Percentiles rank a stretch among this genome's conserved stretches.
Conservation (phyloP, 352 stramenopile species). For the Phytophthora uliginosa region DNA sequence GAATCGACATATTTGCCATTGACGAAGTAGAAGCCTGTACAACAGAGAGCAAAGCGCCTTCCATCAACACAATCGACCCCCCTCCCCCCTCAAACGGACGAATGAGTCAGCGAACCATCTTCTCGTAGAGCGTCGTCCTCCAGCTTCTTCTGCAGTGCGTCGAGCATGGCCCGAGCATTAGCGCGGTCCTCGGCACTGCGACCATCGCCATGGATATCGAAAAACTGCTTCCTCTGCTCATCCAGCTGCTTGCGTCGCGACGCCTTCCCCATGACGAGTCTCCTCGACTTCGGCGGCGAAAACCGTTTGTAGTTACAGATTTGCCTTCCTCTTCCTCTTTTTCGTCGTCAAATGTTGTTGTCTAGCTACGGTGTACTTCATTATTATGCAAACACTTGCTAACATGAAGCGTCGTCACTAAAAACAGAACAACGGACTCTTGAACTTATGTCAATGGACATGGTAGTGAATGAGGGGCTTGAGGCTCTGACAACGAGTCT, state of each 20-base stretch:
- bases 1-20: conserved; percentile 53
- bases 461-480: not conserved
- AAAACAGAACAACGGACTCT: not conserved
- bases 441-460: not conserved
- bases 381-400: no score
- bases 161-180: conserved; percentile 59
- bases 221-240: conserved; percentile 55
- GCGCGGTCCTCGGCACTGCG: conserved; percentile 48
- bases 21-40: conserved; percentile 67
- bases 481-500: conserved; percentile 35
- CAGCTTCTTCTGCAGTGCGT: conserved; percentile 66
- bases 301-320: not conserved
- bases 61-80: not conserved
- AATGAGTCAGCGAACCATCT: conserved; percentile 41
- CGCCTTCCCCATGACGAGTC: conserved; percentile 55
- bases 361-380: no score
- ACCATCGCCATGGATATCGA: conserved; percentile 52
- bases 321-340: no score
- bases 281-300: conserved; percentile 1
- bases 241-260: conserved; percentile 54
- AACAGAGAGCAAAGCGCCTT: not conserved
- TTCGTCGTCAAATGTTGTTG: no score
- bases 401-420: conserved; percentile 21
- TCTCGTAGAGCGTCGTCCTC: conserved; percentile 70
- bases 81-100: not conserved